Base-by-base conservation (phyloP, 2,329 filamentous ascomycete genomes). In the Neobulgaria alba region DNA sequence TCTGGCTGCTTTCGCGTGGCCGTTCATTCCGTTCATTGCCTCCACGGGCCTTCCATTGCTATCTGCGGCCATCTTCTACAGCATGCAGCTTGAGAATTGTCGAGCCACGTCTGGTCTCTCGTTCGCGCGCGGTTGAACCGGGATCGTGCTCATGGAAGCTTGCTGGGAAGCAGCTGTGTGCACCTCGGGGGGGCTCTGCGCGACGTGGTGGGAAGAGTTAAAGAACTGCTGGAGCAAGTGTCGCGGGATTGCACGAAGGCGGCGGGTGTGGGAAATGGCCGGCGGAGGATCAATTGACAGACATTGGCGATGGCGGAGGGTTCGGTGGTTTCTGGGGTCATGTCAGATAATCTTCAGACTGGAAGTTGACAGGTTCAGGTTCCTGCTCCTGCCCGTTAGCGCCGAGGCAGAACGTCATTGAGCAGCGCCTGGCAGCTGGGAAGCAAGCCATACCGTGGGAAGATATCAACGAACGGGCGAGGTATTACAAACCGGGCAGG, bases 21-120 rank as follows among this genome's bases (percentile, higher is more conserved):
- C 63, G 45, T 67, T 69, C 39, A 61, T 49, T 3, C 50, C 52
- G 33, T 59, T 60, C 29, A 48, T 35, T 23, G 47, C 43, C 21
- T 58, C 50, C 38, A 63, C 58, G 18, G 52, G 53, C 44, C 53
- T 52, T 42, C 63, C 63, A 54, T 65, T 65, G 39, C 55, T 57
- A 36, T 58, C 54, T 36, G 52, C 58, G 20, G 59, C 62, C 63
- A 66, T 66, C 20, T 50, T 51, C 46, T 52, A 53, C 39, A 47
- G 45, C 49, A 54, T 55, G 38, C 38, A 55, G 40, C 41, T 49
- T 23, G 32, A 35, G 39, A 16, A n/a, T n/a, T n/a, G n/a, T n/a
- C n/a, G n/a, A n/a, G n/a, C n/a, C n/a, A n/a, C n/a, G n/a, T n/a
- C n/a, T n/a, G n/a, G n/a, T n/a, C n/a, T n/a, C n/a, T n/a, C n/a